Evolutionary conservation across 495 filamentous ascomycete genomes (phyloP).

Genomic region (Tuber indicum): DNA sequence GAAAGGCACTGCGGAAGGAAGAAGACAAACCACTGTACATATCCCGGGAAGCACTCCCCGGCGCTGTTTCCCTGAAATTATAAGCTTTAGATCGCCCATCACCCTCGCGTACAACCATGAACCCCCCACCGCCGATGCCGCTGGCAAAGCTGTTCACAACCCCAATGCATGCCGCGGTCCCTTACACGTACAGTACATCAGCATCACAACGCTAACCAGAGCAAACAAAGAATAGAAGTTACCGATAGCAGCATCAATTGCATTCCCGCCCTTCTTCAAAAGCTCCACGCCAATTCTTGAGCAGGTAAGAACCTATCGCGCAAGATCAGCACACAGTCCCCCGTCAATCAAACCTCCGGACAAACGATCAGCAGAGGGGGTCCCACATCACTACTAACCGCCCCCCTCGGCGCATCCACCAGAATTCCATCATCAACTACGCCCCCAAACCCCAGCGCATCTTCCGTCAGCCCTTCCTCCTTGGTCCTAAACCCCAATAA

Average conservation of each 20-base stretch:
- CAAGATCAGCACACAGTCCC: background rate
- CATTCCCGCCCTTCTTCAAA: constrained; percentile 39
- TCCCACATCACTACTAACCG: constrained; percentile 38
- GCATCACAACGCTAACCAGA: background rate
- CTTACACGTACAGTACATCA: constrained; percentile 12
- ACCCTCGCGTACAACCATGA: constrained; percentile 35
- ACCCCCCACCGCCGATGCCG: constrained; percentile 40
- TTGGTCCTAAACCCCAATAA: background rate
- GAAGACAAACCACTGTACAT: constrained; percentile 38
- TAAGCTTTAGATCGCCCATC: constrained; percentile 37
- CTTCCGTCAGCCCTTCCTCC: constrained; percentile 1
- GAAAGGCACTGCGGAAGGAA: background rate
- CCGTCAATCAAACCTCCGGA: background rate
- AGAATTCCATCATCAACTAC: constrained; percentile 26
- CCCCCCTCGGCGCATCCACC: constrained; percentile 31
- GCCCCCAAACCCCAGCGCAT: background rate
- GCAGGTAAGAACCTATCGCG: constrained; percentile 13
- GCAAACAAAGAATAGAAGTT: background rate
- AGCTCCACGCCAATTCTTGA: constrained; percentile 38
- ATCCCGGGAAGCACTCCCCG: constrained; percentile 26
- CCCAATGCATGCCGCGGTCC: constrained; percentile 37
- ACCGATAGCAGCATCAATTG: constrained; percentile 40
- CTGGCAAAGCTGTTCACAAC: constrained; percentile 38
- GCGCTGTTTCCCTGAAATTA: constrained; percentile 40
- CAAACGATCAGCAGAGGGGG: background rate